Conservation (phyloP, 192 early-diverging fungal genomes). For the Coemansia sp. region DNA sequence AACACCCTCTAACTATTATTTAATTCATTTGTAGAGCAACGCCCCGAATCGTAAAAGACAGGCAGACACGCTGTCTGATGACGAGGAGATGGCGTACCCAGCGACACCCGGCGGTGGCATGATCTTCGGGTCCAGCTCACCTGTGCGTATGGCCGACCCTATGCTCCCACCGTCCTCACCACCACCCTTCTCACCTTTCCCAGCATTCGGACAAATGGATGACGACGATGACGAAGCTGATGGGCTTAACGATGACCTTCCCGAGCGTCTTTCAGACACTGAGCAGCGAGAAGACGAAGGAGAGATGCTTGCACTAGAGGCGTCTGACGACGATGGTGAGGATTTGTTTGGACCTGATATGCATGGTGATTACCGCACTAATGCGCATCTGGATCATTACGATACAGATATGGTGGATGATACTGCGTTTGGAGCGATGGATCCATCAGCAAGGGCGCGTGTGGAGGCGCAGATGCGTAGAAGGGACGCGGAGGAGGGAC, state of each 20-base stretch:
- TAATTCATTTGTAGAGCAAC: conserved; percentile 16
- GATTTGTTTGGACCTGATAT: conserved; percentile 87
- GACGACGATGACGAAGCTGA: conserved; percentile 11
- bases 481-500: conserved; percentile 79
- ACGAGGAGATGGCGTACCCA: conserved; percentile 19
- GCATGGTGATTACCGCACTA: conserved; percentile 82
- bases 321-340: conserved; percentile 74
- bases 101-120: conserved; percentile 52
- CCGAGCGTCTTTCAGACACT: conserved; percentile 30
- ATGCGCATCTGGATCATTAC: conserved; percentile 72
- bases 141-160: conserved; percentile 19
- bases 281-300: conserved; percentile 43
- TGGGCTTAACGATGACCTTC: conserved; percentile 22
- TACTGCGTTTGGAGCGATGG: conserved; percentile 72
- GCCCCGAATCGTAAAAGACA: conserved; percentile 39
- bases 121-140: conserved; percentile 48
- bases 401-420: conserved; percentile 86
- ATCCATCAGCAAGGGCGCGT: conserved; percentile 64
- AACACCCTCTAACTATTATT: no score
- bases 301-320: conserved; percentile 50
- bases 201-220: conserved; percentile 18
- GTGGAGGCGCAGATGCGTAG: conserved; percentile 78
- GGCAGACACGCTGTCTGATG: conserved; percentile 39
- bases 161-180: conserved; percentile 48
- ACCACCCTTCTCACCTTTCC: conserved; percentile 46